Evolutionary conservation across 768 basidiomycete species (phyloP).

Genomic region (Leccinum variicolor): DNA sequence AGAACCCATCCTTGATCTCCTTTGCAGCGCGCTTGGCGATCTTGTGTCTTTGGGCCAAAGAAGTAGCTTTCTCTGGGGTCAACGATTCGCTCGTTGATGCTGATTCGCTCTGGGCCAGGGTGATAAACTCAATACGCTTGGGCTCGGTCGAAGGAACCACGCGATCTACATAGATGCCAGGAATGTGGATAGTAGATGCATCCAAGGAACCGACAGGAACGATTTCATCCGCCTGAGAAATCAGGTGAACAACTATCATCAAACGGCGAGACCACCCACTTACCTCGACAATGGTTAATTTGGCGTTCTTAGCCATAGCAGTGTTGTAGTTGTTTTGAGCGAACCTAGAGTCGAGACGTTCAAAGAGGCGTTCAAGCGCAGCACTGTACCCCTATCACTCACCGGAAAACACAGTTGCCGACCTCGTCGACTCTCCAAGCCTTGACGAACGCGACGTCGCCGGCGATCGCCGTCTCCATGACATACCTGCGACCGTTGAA

Average conservation of each 20-base stretch:
- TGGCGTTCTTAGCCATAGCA: conserved; percentile 87
- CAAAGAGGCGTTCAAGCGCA: neutral
- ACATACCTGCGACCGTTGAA: conserved; percentile 80
- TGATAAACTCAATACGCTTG: conserved; percentile 75
- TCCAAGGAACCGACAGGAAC: conserved; percentile 80
- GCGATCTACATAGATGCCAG: conserved; percentile 86
- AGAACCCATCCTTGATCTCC: conserved; percentile 84
- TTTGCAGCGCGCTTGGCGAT: conserved; percentile 87
- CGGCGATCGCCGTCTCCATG: conserved; percentile 75
- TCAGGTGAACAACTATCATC: neutral
- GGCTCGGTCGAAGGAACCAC: conserved; percentile 75
- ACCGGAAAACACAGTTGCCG: conserved; percentile 91
- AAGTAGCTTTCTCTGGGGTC: conserved; percentile 51
- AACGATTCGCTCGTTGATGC: conserved; percentile 23
- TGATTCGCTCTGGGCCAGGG: conserved; percentile 53
- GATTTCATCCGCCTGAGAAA: conserved; percentile 75
- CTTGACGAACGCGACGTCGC: conserved; percentile 80
- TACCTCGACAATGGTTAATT: conserved; percentile 87
- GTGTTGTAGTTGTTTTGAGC: conserved; percentile 85
- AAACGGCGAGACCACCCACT: conserved; percentile 8
- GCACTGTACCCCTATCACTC: conserved; percentile 3
- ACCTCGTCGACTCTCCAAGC: conserved; percentile 93
- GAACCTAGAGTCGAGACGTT: conserved; percentile 46
- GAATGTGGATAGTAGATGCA: conserved; percentile 78
- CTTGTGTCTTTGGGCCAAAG: conserved; percentile 56